These are phyloP conservation scores for Colletotrichum limetticola DNA, from an alignment of 2,329 filamentous ascomycete genomes.

Conservation along the genomic window DNA sequence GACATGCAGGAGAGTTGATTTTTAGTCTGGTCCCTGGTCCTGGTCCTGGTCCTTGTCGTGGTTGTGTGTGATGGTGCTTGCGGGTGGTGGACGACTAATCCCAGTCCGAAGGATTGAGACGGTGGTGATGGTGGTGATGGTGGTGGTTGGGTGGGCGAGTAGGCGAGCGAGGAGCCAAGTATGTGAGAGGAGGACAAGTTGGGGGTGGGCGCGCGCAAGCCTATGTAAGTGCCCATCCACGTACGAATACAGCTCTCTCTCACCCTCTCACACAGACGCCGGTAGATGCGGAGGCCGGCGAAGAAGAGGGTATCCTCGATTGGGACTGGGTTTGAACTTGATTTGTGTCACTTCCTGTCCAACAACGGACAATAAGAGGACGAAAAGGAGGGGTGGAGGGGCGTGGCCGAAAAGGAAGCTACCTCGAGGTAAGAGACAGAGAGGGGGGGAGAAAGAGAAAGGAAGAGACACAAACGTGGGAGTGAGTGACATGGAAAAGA, in stretches of 20 bases:
- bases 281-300: neutral
- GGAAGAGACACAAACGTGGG: conserved; percentile 1
- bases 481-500: neutral
- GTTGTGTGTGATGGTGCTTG: conserved; percentile 6
- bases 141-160: conserved; percentile 2
- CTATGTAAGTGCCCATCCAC: conserved; percentile 23
- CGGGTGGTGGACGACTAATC: neutral
- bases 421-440: neutral
- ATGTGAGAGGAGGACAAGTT: neutral
- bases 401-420: neutral
- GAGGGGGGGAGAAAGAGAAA: neutral
- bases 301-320: neutral
- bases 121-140: neutral
- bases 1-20: conserved; percentile 27
- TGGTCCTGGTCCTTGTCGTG: neutral
- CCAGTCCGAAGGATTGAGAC: neutral
- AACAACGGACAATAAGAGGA: conserved; percentile 10
- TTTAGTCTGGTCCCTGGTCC: conserved; percentile 7
- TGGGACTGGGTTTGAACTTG: neutral
- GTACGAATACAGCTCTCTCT: neutral
- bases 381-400: neutral
- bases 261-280: neutral
- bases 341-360: conserved; percentile 9
- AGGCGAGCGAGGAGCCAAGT: neutral
- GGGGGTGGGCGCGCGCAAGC: conserved; percentile 11